phyloP scores from a whole-genome alignment of 192 early-diverging fungal genomes.

The Linderina pennispora region DNA sequence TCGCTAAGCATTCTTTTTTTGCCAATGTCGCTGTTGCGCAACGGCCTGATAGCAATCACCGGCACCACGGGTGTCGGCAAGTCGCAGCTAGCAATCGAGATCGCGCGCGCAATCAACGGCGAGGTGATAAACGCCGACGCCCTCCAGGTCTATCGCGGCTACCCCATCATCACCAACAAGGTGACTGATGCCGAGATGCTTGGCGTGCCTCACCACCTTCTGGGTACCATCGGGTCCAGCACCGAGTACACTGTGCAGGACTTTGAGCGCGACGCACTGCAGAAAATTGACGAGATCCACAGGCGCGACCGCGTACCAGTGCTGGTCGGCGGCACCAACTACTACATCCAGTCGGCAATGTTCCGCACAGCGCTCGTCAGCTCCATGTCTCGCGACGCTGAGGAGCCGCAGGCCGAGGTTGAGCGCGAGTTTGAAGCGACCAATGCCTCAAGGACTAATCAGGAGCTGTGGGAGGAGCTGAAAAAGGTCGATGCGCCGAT shows the following conservation, averaged over 20 bases:
- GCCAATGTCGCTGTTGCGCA: slow-evolving; percentile 13
- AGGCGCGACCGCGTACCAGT: slow-evolving; percentile 66
- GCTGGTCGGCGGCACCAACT: slow-evolving; percentile 93
- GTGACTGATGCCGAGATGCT: slow-evolving; percentile 63
- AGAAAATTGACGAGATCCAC: slow-evolving; percentile 75
- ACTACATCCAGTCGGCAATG: slow-evolving; percentile 90
- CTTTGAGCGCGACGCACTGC: slow-evolving; percentile 72
- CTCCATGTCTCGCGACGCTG: slow-evolving; percentile 3
- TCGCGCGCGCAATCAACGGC: slow-evolving; percentile 73
- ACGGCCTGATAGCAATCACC: slow-evolving; percentile 55
- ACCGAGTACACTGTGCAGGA: slow-evolving; percentile 84
- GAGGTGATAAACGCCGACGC: slow-evolving; percentile 95
- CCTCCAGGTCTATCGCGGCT: slow-evolving; percentile 90
- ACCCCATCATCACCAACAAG: slow-evolving; percentile 96
- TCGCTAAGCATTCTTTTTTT: background rate
- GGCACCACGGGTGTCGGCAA: slow-evolving; percentile 98
- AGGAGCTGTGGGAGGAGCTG: slow-evolving; percentile 62
- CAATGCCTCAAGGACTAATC: slow-evolving; percentile 32
- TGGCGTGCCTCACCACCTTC: slow-evolving; percentile 75
- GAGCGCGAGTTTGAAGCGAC: slow-evolving; percentile 16
- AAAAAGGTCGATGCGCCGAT: slow-evolving; percentile 72
- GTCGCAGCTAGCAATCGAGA: slow-evolving; percentile 83
- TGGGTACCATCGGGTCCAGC: slow-evolving; percentile 66
- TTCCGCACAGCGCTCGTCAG: slow-evolving; percentile 67
- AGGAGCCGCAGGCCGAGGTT: slow-evolving; percentile 5